A percentile compares a stretch with the other conserved stretches of the same genome.
These are phyloP conservation scores for maize (Zea mays) DNA, from an alignment of 176 grass and related monocot species.

Conservation along the genomic window DNA sequence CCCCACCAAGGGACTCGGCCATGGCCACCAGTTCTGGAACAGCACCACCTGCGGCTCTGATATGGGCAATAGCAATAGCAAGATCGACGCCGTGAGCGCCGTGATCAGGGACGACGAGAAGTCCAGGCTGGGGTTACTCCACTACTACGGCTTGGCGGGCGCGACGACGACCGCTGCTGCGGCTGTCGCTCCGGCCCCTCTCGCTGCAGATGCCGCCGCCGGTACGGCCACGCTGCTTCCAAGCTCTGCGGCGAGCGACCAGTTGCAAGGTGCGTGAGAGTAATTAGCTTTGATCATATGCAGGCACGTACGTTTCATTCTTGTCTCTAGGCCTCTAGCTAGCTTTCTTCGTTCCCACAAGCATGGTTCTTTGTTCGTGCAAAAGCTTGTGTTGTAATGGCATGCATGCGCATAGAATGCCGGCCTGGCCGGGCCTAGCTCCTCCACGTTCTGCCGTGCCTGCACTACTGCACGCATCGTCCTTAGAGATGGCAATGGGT, in stretches of 20 bases:
- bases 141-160: slow-evolving; percentile 43
- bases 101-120: slow-evolving; percentile 48
- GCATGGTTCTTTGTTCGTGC: slow-evolving; percentile 23
- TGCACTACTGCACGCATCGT: not conserved
- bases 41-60: not conserved
- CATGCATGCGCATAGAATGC: slow-evolving; percentile 27
- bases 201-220: not conserved
- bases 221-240: slow-evolving; percentile 12
- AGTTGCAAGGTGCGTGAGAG: slow-evolving; percentile 62
- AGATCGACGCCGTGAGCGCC: slow-evolving; percentile 44
- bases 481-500: no score
- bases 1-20: slow-evolving; percentile 38
- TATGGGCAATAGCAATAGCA: not conserved
- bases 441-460: not conserved
- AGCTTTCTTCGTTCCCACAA: no score
- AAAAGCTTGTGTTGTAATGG: not conserved
- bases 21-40: slow-evolving; percentile 16
- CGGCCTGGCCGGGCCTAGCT: not conserved
- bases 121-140: slow-evolving; percentile 45
- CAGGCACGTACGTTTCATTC: not conserved
- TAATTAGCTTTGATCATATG: not conserved
- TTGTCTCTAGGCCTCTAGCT: not conserved
- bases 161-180: not conserved
- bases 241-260: slow-evolving; percentile 21
- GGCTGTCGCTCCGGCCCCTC: not conserved